A percentile compares a stretch with the other conserved stretches of the same genome.
phyloP scores from a whole-genome alignment of 148 eudicot genomes.

The Limonium bicolor region DNA sequence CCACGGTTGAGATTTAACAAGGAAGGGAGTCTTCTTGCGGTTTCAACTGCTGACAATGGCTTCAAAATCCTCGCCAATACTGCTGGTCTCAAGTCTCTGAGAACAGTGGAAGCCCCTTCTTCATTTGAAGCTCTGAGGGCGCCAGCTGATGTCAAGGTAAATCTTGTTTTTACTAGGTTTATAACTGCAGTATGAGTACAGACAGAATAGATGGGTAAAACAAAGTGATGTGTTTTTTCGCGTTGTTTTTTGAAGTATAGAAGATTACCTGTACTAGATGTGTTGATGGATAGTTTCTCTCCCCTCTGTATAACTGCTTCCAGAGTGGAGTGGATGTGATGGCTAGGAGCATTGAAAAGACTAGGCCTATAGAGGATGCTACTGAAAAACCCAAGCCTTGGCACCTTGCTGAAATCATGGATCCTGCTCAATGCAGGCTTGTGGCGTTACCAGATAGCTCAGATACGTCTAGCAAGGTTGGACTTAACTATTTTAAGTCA shows the following conservation, averaged over 20 bases:
- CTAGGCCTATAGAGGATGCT: slow-evolving; percentile 55
- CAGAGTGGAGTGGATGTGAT: slow-evolving; percentile 61
- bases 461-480: slow-evolving; percentile 59
- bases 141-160: slow-evolving; percentile 55
- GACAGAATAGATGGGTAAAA: no score
- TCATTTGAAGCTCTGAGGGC: slow-evolving; percentile 63
- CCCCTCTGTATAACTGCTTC: neutral
- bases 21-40: slow-evolving; percentile 46
- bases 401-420: slow-evolving; percentile 72
- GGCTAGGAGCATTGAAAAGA: slow-evolving; percentile 53
- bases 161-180: neutral
- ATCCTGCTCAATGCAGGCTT: slow-evolving; percentile 65
- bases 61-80: slow-evolving; percentile 40
- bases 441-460: slow-evolving; percentile 75
- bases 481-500: no score
- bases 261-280: no score
- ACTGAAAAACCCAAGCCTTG: slow-evolving; percentile 56
- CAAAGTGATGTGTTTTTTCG: no score
- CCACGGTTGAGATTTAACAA: slow-evolving; percentile 50
- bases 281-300: neutral
- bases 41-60: slow-evolving; percentile 48
- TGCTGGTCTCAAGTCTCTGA: slow-evolving; percentile 49
- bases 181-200: neutral
- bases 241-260: slow-evolving; percentile 1
- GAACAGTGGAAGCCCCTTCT: slow-evolving; percentile 53